phyloP scores from a whole-genome alignment of 1,284 basidiomycete genomes.

The Sporisorium sorghi region DNA sequence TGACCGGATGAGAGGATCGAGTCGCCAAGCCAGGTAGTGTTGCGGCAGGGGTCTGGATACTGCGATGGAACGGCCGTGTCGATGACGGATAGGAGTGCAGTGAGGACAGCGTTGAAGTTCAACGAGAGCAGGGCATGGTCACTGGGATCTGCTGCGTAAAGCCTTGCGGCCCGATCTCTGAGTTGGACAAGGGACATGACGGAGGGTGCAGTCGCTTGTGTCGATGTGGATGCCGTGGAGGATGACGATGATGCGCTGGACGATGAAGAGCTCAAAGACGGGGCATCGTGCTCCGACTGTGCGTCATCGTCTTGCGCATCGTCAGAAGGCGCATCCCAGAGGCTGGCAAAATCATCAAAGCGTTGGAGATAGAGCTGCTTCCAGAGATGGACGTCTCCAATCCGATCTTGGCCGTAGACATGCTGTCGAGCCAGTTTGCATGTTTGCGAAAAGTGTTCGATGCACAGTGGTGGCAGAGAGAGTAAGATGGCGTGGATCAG shows the following conservation, averaged over 20 bases:
- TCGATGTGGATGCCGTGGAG: neutral
- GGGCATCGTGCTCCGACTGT: neutral
- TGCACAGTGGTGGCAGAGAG: constrained; percentile 32
- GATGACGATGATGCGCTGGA: constrained; percentile 4
- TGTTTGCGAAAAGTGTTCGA: constrained; percentile 47
- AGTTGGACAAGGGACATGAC: constrained; percentile 45
- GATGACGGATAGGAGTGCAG: constrained; percentile 36
- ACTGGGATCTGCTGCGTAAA: constrained; percentile 21
- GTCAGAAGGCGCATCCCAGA: constrained; percentile 14
- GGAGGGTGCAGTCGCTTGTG: neutral
- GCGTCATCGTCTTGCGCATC: neutral
- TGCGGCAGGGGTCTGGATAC: constrained; percentile 14
- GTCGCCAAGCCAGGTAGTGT: constrained; percentile 35
- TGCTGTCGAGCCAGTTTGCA: constrained; percentile 42
- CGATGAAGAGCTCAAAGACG: constrained; percentile 12
- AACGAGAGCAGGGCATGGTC: constrained; percentile 21
- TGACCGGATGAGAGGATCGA: constrained; percentile 28
- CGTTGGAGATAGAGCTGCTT: constrained; percentile 40
- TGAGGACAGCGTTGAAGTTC: constrained; percentile 39
- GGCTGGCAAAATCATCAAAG: constrained; percentile 26
- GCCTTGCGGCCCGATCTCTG: constrained; percentile 37
- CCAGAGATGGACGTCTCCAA: constrained; percentile 41
- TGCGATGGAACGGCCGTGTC: constrained; percentile 29
- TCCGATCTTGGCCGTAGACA: constrained; percentile 25
- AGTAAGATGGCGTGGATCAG: constrained; percentile 39